Base-by-base conservation (phyloP, 2,329 filamentous ascomycete genomes). In the Cytospora leucostoma region DNA sequence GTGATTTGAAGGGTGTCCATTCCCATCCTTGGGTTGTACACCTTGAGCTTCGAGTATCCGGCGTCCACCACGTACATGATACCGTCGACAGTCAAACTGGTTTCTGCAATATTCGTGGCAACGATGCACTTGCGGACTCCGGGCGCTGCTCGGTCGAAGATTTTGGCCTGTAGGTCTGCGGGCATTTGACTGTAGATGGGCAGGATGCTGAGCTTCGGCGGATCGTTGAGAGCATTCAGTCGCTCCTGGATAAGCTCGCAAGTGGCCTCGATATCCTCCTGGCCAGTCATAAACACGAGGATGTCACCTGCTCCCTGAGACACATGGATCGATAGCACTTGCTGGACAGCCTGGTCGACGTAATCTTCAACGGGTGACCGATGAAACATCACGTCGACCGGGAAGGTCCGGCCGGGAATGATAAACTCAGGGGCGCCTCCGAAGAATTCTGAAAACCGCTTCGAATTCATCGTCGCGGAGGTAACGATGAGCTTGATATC, bases 181-280 rank as follows among this genome's bases (percentile, higher is more conserved):
- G 95, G 96, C 95, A 99, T 97, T 76, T 99, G 95, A 82, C 93
- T 97, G 85, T 99, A 99, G 61, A 99, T 98, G 0, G 96, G 96
- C 34, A 99, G 78, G 61, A 99, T 96, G 73, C 91, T 94, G 64
- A 99, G 85, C 73, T 97, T 94, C 1, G 95, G 93, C 0, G 95
- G 94, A 71, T 99, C 93, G 67, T 97, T 98, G 37, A 99, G 84
- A 35, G 94, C 85, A 67, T 92, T 89, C 17, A 99, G 81, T 51
- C 95, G 84, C 73, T 97, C 94, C 61, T 92, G 91, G 3, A 98
- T 84, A 21, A 98, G 81, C 72, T 99, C 95, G 73, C 95, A 99
- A 0, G 96, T 99, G 50, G 90, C 90, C 75, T 99, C 95, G 66
- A 99, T 99, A 72, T 99, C 95, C 77, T 99, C 96, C 74, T 98